Evolutionary conservation across 2,329 filamentous ascomycete species (phyloP).

Genomic region (Cryphonectria carpinicola): DNA sequence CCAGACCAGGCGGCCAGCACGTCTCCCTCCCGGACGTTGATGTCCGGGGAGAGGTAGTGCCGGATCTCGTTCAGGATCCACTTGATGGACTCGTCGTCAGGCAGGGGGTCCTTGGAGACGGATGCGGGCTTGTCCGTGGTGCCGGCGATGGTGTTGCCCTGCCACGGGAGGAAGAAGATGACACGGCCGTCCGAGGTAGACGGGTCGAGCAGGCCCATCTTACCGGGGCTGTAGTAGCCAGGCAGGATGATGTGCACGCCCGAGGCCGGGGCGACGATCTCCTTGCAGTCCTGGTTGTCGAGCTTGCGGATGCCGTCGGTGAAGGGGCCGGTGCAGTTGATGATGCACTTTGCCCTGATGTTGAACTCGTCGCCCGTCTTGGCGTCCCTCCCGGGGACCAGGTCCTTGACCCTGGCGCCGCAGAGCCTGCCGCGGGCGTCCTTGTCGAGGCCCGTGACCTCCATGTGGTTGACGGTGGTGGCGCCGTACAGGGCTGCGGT

Average conservation of each 20-base stretch:
- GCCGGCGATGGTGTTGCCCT: conserved; percentile 83
- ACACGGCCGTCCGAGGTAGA: conserved; percentile 83
- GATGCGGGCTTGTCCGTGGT: conserved; percentile 77
- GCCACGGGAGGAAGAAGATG: conserved; percentile 87
- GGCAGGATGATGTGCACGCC: conserved; percentile 85
- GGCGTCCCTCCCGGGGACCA: conserved; percentile 61
- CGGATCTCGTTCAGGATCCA: conserved; percentile 82
- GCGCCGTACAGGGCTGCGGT: conserved; percentile 80
- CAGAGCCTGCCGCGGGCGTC: conserved; percentile 69
- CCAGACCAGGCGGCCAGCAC: conserved; percentile 80
- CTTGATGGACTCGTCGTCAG: conserved; percentile 76
- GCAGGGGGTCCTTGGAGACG: conserved; percentile 70
- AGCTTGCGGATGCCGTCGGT: conserved; percentile 79
- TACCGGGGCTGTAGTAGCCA: conserved; percentile 75
- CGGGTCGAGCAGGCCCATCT: conserved; percentile 83
- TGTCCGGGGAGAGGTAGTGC: conserved; percentile 75
- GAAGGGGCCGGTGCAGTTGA: conserved; percentile 85
- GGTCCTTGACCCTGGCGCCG: conserved; percentile 69
- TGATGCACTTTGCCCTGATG: conserved; percentile 78
- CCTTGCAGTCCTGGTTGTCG: conserved; percentile 70
- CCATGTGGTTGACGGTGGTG: conserved; percentile 79
- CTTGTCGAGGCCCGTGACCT: conserved; percentile 76
- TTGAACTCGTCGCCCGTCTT: conserved; percentile 61
- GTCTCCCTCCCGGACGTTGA: conserved; percentile 73
- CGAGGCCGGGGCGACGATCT: conserved; percentile 79